Evolutionary conservation across 768 basidiomycete species (phyloP).

Genomic region (Chlorophyllum brunneum): DNA sequence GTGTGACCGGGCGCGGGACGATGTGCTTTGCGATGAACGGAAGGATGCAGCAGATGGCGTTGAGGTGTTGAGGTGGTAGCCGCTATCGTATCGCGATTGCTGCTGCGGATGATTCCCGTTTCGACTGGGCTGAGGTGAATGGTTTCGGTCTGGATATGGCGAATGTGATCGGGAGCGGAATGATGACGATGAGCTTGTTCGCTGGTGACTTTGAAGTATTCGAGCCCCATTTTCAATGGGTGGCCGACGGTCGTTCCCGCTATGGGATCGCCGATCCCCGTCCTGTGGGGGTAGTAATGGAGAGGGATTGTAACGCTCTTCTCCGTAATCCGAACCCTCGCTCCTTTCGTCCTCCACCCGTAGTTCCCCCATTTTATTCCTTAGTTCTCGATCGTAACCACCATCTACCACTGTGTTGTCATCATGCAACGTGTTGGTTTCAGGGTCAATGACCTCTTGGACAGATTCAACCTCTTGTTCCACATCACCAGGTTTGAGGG

Average conservation of each 20-base stretch:
- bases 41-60: slow-evolving; percentile 46
- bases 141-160: slow-evolving; percentile 26
- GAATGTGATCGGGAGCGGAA: slow-evolving; percentile 38
- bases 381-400: slow-evolving; percentile 30
- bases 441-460: slow-evolving; percentile 44
- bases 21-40: slow-evolving; percentile 49
- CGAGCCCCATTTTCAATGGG: slow-evolving; percentile 39
- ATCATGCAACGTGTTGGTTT: slow-evolving; percentile 18
- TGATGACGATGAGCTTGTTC: slow-evolving; percentile 47
- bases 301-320: slow-evolving; percentile 49
- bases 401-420: slow-evolving; percentile 25
- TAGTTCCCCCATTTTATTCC: slow-evolving; percentile 49
- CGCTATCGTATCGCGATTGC: slow-evolving; percentile 27
- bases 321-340: slow-evolving; percentile 66
- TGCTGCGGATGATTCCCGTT: slow-evolving; percentile 23
- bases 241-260: slow-evolving; percentile 29
- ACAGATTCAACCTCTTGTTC: slow-evolving; percentile 62
- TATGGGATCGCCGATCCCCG: slow-evolving; percentile 36
- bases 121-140: slow-evolving; percentile 27
- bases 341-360: slow-evolving; percentile 41
- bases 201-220: slow-evolving; percentile 47
- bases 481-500: slow-evolving; percentile 83
- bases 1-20: slow-evolving; percentile 54
- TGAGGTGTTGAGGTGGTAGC: slow-evolving; percentile 24
- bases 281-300: slow-evolving; percentile 36